phyloP scores from a whole-genome alignment of 768 basidiomycete species.

The Russula brevipes region DNA sequence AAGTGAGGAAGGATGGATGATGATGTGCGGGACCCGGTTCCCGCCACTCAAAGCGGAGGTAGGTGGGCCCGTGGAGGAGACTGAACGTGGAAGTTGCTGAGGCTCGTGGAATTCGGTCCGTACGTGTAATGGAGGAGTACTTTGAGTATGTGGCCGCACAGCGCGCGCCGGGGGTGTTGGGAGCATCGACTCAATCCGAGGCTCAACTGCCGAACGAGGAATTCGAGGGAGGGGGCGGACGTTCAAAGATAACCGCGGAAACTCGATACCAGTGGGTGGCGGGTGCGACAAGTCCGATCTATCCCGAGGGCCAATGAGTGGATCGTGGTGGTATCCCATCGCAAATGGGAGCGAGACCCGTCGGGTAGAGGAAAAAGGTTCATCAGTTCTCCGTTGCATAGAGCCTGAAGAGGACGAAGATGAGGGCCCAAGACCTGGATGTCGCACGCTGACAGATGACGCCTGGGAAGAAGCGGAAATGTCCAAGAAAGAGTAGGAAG shows the following conservation, averaged over 20 bases:
- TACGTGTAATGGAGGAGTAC: slow-evolving; percentile 16
- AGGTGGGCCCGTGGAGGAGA: slow-evolving; percentile 11
- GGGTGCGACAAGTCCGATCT: neutral
- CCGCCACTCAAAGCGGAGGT: slow-evolving; percentile 1
- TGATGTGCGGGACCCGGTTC: slow-evolving; percentile 6
- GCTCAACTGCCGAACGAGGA: slow-evolving; percentile 6
- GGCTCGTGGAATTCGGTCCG: slow-evolving; percentile 10
- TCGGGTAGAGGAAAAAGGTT: slow-evolving; percentile 4
- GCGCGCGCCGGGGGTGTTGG: neutral
- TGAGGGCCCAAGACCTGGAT: neutral
- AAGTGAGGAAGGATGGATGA: slow-evolving; percentile 25
- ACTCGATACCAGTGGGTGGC: slow-evolving; percentile 1
- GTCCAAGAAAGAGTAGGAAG: slow-evolving; percentile 24
- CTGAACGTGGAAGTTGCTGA: slow-evolving; percentile 14
- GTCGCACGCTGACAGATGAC: slow-evolving; percentile 7
- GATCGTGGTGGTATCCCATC: slow-evolving; percentile 18
- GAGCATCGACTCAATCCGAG: neutral
- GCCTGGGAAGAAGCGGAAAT: slow-evolving; percentile 21
- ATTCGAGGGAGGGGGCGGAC: slow-evolving; percentile 17
- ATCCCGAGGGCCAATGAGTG: neutral
- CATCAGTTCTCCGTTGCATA: slow-evolving; percentile 6
- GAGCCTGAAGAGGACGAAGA: slow-evolving; percentile 20
- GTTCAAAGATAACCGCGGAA: slow-evolving; percentile 14
- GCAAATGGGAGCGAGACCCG: slow-evolving; percentile 24
- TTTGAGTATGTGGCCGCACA: neutral